Conservation (phyloP, 179 eudicot genomes). For the Amaranthus tricolor region DNA sequence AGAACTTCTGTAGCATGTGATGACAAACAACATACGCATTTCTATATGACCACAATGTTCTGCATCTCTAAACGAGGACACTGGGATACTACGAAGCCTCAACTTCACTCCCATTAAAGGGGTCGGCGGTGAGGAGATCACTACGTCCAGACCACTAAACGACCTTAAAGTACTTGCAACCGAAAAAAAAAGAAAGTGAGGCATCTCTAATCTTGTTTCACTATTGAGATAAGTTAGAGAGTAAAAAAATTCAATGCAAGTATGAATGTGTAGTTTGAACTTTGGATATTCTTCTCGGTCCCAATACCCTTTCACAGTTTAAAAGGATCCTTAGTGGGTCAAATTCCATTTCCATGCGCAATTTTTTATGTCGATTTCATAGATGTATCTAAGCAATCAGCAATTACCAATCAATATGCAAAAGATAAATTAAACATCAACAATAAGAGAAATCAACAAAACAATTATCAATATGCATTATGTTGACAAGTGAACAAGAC, state of each 20-base stretch:
- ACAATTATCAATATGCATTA: not conserved
- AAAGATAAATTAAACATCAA: not conserved
- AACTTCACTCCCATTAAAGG: not conserved
- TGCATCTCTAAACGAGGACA: not conserved
- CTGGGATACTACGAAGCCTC: not conserved
- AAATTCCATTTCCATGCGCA: too few species aligned
- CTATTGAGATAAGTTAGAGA: too few species aligned
- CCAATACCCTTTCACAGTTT: too few species aligned
- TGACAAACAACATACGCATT: not conserved
- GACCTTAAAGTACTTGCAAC: too few species aligned
- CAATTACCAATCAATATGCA: not conserved
- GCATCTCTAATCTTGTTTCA: too few species aligned
- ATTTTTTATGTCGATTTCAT: too few species aligned
- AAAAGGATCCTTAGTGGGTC: too few species aligned
- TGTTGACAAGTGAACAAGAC: not conserved
- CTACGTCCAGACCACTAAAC: too few species aligned
- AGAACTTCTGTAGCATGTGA: not conserved
- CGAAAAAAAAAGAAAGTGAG: too few species aligned
- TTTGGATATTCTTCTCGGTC: too few species aligned
- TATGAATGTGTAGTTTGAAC: too few species aligned
- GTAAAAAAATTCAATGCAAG: too few species aligned
- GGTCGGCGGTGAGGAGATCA: not conserved
- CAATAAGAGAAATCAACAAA: not conserved
- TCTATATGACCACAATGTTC: not conserved
- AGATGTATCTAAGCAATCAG: not conserved